Conservation (phyloP, 2,329 filamentous ascomycete genomes). For the Ceratocystis huliohia region DNA sequence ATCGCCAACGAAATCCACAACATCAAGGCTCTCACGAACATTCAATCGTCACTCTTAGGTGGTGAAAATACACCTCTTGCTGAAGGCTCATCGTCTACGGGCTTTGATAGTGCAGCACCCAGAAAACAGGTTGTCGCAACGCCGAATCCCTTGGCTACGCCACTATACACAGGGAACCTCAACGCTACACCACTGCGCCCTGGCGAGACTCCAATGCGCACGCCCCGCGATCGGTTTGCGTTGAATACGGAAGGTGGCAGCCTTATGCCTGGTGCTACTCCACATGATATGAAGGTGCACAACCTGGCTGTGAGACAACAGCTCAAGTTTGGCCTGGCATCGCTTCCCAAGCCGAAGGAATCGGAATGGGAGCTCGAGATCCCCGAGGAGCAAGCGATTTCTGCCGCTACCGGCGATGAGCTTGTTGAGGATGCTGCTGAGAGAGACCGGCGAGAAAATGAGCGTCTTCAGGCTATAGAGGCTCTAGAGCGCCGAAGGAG, state of each 20-base stretch:
- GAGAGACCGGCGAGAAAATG: constrained; percentile 64
- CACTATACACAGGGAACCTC: constrained; percentile 48
- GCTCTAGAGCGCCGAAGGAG: constrained; percentile 70
- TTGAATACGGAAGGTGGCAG: constrained; percentile 63
- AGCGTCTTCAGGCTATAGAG: constrained; percentile 57
- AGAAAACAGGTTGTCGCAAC: constrained; percentile 73
- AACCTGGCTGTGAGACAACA: constrained; percentile 57
- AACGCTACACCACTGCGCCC: constrained; percentile 56
- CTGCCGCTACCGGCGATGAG: constrained; percentile 39
- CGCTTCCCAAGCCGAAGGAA: constrained; percentile 83
- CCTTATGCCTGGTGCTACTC: constrained; percentile 54
- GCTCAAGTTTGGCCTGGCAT: constrained; percentile 60
- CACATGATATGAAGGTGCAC: constrained; percentile 58
- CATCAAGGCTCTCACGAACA: constrained; percentile 81
- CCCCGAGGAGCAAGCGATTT: constrained; percentile 60
- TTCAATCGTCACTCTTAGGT: constrained; percentile 82
- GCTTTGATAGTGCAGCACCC: constrained; percentile 74
- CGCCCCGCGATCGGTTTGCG: constrained; percentile 74
- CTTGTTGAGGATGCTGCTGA: constrained; percentile 52
- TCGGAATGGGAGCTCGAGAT: constrained; percentile 88
- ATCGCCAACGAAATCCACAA: constrained; percentile 96
- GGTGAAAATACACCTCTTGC: constrained; percentile 86
- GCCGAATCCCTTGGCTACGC: constrained; percentile 89
- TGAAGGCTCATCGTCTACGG: constrained; percentile 69
- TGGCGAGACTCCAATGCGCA: constrained; percentile 74